These are phyloP conservation scores for Podospora tetraspora DNA, from an alignment of 495 filamentous ascomycete genomes.

Conservation along the genomic window DNA sequence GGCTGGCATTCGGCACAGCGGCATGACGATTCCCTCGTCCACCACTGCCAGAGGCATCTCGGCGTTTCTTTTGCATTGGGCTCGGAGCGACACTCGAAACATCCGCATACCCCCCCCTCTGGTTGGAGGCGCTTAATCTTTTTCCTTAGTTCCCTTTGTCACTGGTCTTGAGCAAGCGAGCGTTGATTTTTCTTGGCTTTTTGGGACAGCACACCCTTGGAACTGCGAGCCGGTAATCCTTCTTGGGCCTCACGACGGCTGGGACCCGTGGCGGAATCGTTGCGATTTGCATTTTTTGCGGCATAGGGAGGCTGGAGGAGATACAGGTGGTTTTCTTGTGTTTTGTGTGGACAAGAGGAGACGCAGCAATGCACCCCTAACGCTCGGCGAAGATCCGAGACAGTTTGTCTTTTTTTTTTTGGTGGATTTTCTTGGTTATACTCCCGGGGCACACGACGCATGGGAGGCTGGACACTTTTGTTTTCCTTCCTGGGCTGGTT, in stretches of 20 bases:
- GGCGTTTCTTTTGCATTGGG: slow-evolving; percentile 38
- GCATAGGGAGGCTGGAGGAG: slow-evolving; percentile 30
- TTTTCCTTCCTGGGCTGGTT: slow-evolving; percentile 11
- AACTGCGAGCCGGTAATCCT: slow-evolving; percentile 41
- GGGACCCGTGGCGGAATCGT: slow-evolving; percentile 40
- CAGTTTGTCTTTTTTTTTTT: slow-evolving; percentile 24
- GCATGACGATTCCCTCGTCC: slow-evolving; percentile 22
- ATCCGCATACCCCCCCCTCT: slow-evolving; percentile 17
- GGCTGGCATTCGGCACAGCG: slow-evolving; percentile 16
- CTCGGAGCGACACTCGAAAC: slow-evolving; percentile 34
- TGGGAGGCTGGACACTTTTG: slow-evolving; percentile 11
- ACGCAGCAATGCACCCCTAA: slow-evolving; percentile 46
- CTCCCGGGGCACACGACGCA: slow-evolving; percentile 7
- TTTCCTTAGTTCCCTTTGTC: slow-evolving; percentile 25
- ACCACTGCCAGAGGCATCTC: slow-evolving; percentile 30
- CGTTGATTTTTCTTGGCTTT: slow-evolving; percentile 28
- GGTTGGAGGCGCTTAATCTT: slow-evolving; percentile 15
- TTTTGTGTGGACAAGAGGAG: slow-evolving; percentile 34
- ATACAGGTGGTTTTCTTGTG: slow-evolving; percentile 38
- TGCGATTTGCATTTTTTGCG: slow-evolving; percentile 44
- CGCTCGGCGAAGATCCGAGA: slow-evolving; percentile 40
- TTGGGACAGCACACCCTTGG: slow-evolving; percentile 29
- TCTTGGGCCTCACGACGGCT: slow-evolving; percentile 37
- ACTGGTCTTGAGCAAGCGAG: slow-evolving; percentile 36
- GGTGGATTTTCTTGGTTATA: slow-evolving; percentile 8